Base-by-base conservation (phyloP, 306 rosid genomes). In the Medicago lupulina region DNA sequence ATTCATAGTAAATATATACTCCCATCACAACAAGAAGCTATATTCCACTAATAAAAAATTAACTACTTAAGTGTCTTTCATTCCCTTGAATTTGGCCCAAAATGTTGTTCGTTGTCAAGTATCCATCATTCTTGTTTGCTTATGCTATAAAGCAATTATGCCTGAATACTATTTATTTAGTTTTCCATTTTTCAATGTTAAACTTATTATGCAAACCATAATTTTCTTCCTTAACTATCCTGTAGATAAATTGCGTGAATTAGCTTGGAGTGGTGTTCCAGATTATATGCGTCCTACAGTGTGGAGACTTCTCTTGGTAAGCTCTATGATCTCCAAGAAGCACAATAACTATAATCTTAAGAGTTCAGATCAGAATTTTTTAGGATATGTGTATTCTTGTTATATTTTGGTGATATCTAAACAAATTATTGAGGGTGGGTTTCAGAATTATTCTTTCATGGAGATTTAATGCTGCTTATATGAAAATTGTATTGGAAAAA, bases 291-390 rank as follows among this genome's bases (percentile, higher is more conserved):
- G 98, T 43, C 96, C 98, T n/a, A 86, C 85, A 61, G 85, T 88
- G 43, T 93, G 97, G 98, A 89, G 97, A 86, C 94, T 93, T 83
- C 97, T 93, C 79, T 86, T 93, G 94, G 98, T 93, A 89, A 85
- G 92, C 77, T 79, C 5, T 21, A 66, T 81, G 47, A 17, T 67
- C 72, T 63, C 57, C 50, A 41, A 64, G 70, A 38, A 64, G 75
- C 5, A 31, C 46, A 55, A 41, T 19, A 47, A 6, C 75, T 7
- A 57, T 54, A 18, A 47, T 8, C 58, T 65, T 65, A 36, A 36
- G 43, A 65, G 44, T 66, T 59, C 53, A 31, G 17, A 38, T 59
- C 16, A 75, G 41, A 70, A 34, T 39, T 38, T 61, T 19, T 59
- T 39, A 63, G 71, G 78, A 58, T 73, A 77, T 78, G 50, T 58